These are phyloP conservation scores for Apiospora aurea DNA, from an alignment of 2,329 filamentous ascomycete genomes.

Conservation along the genomic window DNA sequence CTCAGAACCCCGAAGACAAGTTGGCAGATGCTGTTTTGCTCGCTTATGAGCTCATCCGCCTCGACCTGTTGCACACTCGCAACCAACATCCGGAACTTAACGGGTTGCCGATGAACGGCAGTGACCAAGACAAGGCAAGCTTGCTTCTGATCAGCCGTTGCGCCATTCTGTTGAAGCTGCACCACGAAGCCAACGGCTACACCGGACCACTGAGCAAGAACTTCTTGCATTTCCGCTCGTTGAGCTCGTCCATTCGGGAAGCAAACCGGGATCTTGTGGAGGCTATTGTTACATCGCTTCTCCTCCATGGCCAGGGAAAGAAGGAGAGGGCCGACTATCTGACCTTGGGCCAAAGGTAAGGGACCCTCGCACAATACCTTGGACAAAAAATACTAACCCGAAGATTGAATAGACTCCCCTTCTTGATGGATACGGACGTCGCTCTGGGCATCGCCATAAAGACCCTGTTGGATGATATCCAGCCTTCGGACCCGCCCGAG, in stretches of 20 bases:
- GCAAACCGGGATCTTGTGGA: slow-evolving; percentile 85
- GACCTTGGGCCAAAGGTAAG: slow-evolving; percentile 77
- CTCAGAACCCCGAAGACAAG: slow-evolving; percentile 51
- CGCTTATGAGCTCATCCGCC: slow-evolving; percentile 83
- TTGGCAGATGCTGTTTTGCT: slow-evolving; percentile 82
- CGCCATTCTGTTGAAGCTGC: slow-evolving; percentile 81
- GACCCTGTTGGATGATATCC: slow-evolving; percentile 78
- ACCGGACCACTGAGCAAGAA: slow-evolving; percentile 93
- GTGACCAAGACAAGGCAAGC: slow-evolving; percentile 77
- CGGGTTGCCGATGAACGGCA: slow-evolving; percentile 62
- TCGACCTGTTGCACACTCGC: slow-evolving; percentile 78
- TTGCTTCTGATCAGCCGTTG: slow-evolving; percentile 86
- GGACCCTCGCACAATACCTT: neutral
- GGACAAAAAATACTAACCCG: neutral
- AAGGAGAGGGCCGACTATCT: slow-evolving; percentile 72
- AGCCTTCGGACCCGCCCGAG: slow-evolving; percentile 61
- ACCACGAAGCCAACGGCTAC: slow-evolving; percentile 87
- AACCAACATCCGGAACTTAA: slow-evolving; percentile 62
- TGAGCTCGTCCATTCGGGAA: slow-evolving; percentile 80
- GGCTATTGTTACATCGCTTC: slow-evolving; percentile 79
- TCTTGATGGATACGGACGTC: slow-evolving; percentile 74
- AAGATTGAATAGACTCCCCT: slow-evolving; percentile 62
- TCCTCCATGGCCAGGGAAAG: slow-evolving; percentile 80
- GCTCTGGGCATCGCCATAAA: slow-evolving; percentile 81
- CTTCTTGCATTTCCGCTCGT: slow-evolving; percentile 83